A percentile compares a stretch with the other conserved stretches of the same genome.
Conservation (phyloP, 2,329 filamentous ascomycete genomes). For the Emergomyces africanus region DNA sequence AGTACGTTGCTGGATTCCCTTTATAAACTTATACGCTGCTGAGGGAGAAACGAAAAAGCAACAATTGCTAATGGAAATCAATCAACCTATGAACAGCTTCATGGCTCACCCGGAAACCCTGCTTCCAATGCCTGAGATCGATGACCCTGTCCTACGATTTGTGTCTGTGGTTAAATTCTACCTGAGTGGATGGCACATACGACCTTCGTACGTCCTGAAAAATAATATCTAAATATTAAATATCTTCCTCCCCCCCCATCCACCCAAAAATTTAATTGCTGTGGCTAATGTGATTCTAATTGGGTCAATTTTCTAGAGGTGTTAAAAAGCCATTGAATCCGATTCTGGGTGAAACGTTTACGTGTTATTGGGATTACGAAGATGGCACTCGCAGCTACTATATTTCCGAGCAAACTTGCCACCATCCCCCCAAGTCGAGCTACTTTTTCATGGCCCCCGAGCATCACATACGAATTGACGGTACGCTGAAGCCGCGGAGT, state of each 20-base stretch:
- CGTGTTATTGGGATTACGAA: conserved; percentile 87
- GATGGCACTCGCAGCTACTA: conserved; percentile 84
- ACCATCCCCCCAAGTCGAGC: conserved; percentile 95
- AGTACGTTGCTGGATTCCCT: conserved; percentile 46
- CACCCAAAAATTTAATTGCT: too few species aligned
- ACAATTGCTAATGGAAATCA: conserved; percentile 10
- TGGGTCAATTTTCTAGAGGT: conserved; percentile 43
- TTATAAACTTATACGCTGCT: neutral
- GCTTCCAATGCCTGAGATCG: conserved; percentile 71
- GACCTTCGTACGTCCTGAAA: conserved; percentile 61
- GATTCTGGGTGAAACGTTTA: conserved; percentile 87
- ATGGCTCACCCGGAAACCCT: conserved; percentile 98
- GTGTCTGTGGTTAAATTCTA: conserved; percentile 97
- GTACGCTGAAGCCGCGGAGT: conserved; percentile 85
- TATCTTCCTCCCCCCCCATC: too few species aligned
- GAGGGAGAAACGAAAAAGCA: conserved; percentile 6
- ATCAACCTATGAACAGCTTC: conserved; percentile 54
- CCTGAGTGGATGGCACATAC: conserved; percentile 96
- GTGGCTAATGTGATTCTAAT: neutral
- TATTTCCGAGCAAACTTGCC: conserved; percentile 93
- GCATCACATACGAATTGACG: conserved; percentile 88
- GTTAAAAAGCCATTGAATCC: conserved; percentile 98
- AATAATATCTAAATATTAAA: neutral
- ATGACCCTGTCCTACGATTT: conserved; percentile 82
- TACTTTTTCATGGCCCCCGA: conserved; percentile 98